Conservation (phyloP, 441 rosid species). For the Erodium moschatum region DNA sequence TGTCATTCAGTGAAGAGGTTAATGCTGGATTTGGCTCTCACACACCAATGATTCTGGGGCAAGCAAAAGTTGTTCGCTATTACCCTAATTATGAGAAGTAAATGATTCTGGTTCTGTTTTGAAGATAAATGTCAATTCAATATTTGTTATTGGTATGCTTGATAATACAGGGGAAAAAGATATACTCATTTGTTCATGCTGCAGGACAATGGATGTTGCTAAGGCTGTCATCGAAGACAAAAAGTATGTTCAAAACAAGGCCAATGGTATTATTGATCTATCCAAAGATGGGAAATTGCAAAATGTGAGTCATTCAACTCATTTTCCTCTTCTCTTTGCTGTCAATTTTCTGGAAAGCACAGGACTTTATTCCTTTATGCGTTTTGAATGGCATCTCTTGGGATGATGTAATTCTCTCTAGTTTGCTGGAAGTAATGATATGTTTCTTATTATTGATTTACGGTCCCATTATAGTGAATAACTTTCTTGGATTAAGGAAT, state of each 20-base stretch:
- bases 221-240: slow-evolving; percentile 71
- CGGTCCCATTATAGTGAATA: not conserved
- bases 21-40: slow-evolving; percentile 96
- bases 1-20: slow-evolving; percentile 71
- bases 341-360: slow-evolving; percentile 1
- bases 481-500: not conserved
- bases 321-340: slow-evolving; percentile 6
- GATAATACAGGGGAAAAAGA: not conserved
- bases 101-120: slow-evolving; percentile 18
- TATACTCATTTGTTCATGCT: slow-evolving; percentile 20
- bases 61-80: slow-evolving; percentile 84
- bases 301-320: slow-evolving; percentile 40
- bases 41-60: slow-evolving; percentile 90
- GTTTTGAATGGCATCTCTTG: not conserved
- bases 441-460: slow-evolving; percentile 4
- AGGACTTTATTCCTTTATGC: not conserved
- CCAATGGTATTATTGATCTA: slow-evolving; percentile 53
- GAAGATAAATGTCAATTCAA: slow-evolving; percentile 11
- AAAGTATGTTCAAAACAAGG: slow-evolving; percentile 54
- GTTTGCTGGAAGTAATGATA: slow-evolving; percentile 3
- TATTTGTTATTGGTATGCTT: slow-evolving; percentile 4
- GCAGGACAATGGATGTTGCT: slow-evolving; percentile 65
- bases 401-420: not conserved
- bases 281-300: slow-evolving; percentile 62
- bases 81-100: slow-evolving; percentile 79